phyloP scores from a whole-genome alignment of 2,329 filamentous ascomycete genomes.

The Coniochaeta prunicola region DNA sequence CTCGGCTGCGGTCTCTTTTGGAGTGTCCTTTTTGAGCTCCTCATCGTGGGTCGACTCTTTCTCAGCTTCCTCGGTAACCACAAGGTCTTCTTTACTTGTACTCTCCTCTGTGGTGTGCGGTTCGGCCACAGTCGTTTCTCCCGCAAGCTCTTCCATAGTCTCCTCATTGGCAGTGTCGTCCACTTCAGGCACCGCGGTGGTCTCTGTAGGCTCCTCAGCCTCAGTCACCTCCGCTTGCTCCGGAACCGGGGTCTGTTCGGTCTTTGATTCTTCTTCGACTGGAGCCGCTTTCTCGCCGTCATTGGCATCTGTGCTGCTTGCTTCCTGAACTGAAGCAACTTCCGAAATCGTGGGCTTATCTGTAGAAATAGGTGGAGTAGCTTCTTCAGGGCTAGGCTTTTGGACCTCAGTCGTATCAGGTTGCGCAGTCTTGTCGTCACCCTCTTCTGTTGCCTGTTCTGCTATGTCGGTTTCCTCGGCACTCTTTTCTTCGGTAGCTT shows the following conservation, averaged over 20 bases:
- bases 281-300: neutral
- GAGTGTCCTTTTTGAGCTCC: neutral
- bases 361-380: neutral
- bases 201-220: neutral
- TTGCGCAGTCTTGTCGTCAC: neutral
- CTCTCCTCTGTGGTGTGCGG: neutral
- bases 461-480: conserved; percentile 4
- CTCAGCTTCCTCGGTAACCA: neutral
- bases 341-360: too few relatives aligned
- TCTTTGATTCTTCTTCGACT: neutral
- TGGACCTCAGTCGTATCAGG: neutral
- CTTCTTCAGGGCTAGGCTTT: neutral
- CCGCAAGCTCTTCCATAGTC: neutral
- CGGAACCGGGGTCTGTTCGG: neutral
- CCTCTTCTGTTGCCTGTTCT: neutral
- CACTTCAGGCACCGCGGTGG: neutral
- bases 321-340: neutral
- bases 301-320: too few relatives aligned
- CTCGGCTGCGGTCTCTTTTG: neutral
- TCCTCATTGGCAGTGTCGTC: neutral
- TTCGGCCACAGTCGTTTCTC: neutral
- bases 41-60: neutral
- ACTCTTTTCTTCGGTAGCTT: neutral
- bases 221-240: neutral
- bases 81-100: neutral